Evolutionary conservation across 2,329 filamentous ascomycete species (phyloP), one percentile per base, ranked within the genome.

Genomic region (Sordariomycetes sp.): DNA sequence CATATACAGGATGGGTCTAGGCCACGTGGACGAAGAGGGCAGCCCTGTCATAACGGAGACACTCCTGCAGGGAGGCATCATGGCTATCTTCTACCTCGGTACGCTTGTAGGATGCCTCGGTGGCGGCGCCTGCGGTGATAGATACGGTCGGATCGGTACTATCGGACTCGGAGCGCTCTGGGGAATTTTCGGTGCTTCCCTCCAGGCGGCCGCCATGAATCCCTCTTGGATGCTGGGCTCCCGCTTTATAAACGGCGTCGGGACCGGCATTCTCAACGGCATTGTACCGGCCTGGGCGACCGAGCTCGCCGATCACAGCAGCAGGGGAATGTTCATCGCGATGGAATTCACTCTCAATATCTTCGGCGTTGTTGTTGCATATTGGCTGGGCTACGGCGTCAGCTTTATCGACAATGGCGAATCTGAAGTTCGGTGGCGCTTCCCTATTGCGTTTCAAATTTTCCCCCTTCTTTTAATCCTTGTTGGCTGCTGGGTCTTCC

Each of bases 311-410:
- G 80, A 86, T 40, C 83, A 88, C 64, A 87, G 79, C 0, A 84
- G 80, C 2, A 79, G 87, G 46, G 87, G 87, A 6, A 78, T 83
- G 54, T 87, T 88, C 61, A 82, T 89, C 59, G 83, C 85, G 10
- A 83, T 87, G 58, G 86, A 89, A 64, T 89, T 90, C 61, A 89
- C 85, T 0, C 69, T 89, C 10, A 90, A 89, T 65, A 88, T 88
- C 60, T 83, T 88, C 54, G 86, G 86, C 64, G 83, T 88, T 0
- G 80, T 85, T 20, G 74, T 85, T 35, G 8, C 20, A 37, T 24
- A 40, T 46, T 57, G 11, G 7, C 11, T 14, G 3, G 14, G 16
- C 22, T 69, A 66, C 61, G 84, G 82, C 2, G 73, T 82, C 11
- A 82, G 81, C 0, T 87, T 82, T 65, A 79, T 83, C 62, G 78